A percentile compares a stretch with the other conserved stretches of the same genome.
These are phyloP conservation scores for Lepraria neglecta DNA, from an alignment of 495 filamentous ascomycete genomes.

Conservation along the genomic window DNA sequence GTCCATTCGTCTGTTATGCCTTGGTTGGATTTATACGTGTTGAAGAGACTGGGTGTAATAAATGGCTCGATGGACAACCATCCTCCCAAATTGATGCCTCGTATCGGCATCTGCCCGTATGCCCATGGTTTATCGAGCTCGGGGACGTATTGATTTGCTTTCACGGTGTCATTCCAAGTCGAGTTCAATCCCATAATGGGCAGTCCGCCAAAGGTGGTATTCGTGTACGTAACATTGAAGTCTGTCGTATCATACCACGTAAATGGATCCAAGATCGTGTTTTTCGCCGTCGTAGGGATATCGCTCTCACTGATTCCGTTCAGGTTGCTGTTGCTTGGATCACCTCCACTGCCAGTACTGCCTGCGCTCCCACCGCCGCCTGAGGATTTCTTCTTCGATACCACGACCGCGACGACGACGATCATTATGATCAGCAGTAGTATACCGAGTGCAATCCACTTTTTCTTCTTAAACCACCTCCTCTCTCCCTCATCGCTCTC, in stretches of 20 bases:
- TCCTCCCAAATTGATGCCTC: conserved; percentile 89
- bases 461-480: conserved; percentile 37
- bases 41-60: conserved; percentile 87
- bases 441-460: conserved; percentile 31
- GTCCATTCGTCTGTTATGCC: conserved; percentile 87
- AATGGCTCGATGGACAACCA: conserved; percentile 95
- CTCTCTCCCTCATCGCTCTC: conserved; percentile 26
- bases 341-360: conserved; percentile 30
- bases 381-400: conserved; percentile 56
- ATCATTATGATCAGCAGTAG: conserved; percentile 61
- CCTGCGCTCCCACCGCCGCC: conserved; percentile 22
- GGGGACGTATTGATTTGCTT: conserved; percentile 73
- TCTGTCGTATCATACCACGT: conserved; percentile 87
- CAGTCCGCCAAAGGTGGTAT: conserved; percentile 74
- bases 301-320: conserved; percentile 50
- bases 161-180: conserved; percentile 76
- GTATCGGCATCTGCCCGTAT: conserved; percentile 73
- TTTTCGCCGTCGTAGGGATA: conserved; percentile 62
- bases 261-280: conserved; percentile 80
- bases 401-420: conserved; percentile 69
- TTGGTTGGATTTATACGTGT: conserved; percentile 51
- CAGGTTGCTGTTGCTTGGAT: conserved; percentile 52
- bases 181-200: conserved; percentile 84
- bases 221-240: conserved; percentile 93
- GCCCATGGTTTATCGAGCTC: conserved; percentile 60